Evolutionary conservation across 306 rosid species (phyloP).

Genomic region (Dryas octopetala): DNA sequence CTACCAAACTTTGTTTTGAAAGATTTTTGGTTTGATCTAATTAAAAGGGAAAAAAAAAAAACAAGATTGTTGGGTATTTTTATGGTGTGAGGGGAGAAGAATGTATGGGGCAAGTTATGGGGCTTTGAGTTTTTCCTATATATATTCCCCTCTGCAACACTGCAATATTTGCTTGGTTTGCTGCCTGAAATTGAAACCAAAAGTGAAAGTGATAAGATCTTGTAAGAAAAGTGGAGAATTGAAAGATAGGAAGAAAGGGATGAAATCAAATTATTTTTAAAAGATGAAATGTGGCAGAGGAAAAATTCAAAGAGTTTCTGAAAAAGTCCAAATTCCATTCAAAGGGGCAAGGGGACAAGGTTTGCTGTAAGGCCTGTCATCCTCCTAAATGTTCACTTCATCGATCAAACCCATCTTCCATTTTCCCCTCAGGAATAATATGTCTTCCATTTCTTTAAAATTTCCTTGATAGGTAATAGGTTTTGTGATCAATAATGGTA

Average conservation of each 20-base stretch:
- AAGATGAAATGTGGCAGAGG: conserved; percentile 29
- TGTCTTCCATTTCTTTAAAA: conserved; percentile 18
- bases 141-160: conserved; percentile 45
- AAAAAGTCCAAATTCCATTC: conserved; percentile 34
- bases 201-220: conserved; percentile 54
- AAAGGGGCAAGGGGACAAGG: conserved; percentile 40
- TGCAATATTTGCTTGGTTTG: conserved; percentile 55
- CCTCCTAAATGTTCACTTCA: conserved; percentile 24
- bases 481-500: conserved; percentile 6
- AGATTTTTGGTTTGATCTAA: not conserved
- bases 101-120: conserved; percentile 84
- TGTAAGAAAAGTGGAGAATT: conserved; percentile 27
- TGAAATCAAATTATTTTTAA: conserved; percentile 7
- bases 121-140: conserved; percentile 52
- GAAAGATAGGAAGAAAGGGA: not conserved
- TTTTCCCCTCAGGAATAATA: conserved; percentile 18
- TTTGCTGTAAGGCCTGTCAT: conserved; percentile 18
- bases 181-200: conserved; percentile 56
- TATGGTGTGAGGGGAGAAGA: conserved; percentile 66
- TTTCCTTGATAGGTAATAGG: conserved; percentile 11
- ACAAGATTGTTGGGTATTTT: conserved; percentile 1
- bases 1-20: not conserved
- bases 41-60: not conserved
- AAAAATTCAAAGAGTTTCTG: conserved; percentile 26
- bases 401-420: conserved; percentile 28